phyloP scores from a whole-genome alignment of 352 stramenopile species.

The Globisporangium splendens region DNA sequence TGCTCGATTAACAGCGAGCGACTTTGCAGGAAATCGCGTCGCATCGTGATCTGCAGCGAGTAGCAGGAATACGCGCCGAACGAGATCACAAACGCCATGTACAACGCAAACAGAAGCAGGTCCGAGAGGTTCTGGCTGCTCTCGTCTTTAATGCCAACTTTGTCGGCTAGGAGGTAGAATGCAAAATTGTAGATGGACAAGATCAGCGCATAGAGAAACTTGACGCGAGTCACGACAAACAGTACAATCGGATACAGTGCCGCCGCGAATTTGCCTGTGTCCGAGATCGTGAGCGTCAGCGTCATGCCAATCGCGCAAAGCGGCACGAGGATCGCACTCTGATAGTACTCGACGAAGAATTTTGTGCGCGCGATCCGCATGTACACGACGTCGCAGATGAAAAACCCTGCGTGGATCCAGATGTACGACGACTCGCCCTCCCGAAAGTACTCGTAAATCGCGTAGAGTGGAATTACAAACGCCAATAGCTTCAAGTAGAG shows the following conservation, averaged over 20 bases:
- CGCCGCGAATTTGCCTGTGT: constrained; percentile 80
- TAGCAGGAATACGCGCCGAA: constrained; percentile 79
- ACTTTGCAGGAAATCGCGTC: constrained; percentile 79
- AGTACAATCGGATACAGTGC: constrained; percentile 77
- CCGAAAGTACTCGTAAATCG: constrained; percentile 64
- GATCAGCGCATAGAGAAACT: constrained; percentile 76
- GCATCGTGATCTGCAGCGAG: constrained; percentile 81
- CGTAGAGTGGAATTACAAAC: constrained; percentile 69
- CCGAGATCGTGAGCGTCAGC: constrained; percentile 77
- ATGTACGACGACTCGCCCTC: constrained; percentile 62
- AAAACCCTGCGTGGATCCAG: constrained; percentile 57
- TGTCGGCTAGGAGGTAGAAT: constrained; percentile 69
- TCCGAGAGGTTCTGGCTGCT: constrained; percentile 33
- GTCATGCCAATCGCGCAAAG: constrained; percentile 70
- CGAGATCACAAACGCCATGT: constrained; percentile 71
- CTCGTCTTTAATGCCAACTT: constrained; percentile 37
- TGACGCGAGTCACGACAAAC: constrained; percentile 82
- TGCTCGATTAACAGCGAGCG: constrained; percentile 76
- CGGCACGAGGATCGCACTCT: constrained; percentile 65
- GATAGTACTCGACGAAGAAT: constrained; percentile 76
- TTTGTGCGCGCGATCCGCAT: constrained; percentile 64
- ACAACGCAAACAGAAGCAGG: constrained; percentile 62
- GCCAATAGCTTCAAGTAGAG: constrained; percentile 69
- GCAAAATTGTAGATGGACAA: constrained; percentile 78
- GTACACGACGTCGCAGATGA: constrained; percentile 69